A percentile compares a stretch with the other conserved stretches of the same genome.
Conservation (phyloP, 352 stramenopile genomes). For the Pythium biforme region DNA sequence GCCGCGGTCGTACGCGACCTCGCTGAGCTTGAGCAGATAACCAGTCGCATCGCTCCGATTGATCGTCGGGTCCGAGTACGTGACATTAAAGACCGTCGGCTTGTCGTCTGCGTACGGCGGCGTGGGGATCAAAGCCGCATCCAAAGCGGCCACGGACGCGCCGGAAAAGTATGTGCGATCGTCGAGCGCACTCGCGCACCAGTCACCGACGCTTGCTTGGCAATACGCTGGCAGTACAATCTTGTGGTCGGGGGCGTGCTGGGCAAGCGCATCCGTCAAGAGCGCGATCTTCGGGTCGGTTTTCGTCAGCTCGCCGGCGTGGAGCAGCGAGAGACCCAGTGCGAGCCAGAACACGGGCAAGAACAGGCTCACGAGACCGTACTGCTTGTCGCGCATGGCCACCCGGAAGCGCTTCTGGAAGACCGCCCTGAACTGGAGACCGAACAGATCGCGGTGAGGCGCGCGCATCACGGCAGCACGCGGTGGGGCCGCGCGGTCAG, state of each 20-base stretch:
- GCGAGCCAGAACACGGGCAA: constrained; percentile 58
- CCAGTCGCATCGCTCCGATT: constrained; percentile 27
- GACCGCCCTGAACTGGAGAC: constrained; percentile 42
- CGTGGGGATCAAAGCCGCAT: constrained; percentile 3
- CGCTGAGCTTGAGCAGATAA: constrained; percentile 33
- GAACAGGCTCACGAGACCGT: constrained; percentile 53
- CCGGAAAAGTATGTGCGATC: constrained; percentile 7
- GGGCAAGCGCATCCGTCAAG: constrained; percentile 5
- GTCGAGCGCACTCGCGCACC: constrained; percentile 12
- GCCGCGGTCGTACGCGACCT: constrained; percentile 28
- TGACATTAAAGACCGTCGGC: constrained; percentile 30
- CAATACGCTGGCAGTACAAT: constrained; percentile 22
- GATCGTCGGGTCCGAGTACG: constrained; percentile 26
- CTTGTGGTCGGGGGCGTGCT: constrained; percentile 1
- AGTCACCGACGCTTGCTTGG: constrained; percentile 10
- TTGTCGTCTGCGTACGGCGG: constrained; percentile 24
- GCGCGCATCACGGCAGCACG: no score
- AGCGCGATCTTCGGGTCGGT: constrained; percentile 45
- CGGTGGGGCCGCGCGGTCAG: no score
- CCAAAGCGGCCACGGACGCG: background rate
- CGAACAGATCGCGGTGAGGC: background rate
- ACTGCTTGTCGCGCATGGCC: constrained; percentile 61
- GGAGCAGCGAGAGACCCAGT: constrained; percentile 48
- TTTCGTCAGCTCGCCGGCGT: constrained; percentile 34
- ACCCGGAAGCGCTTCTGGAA: constrained; percentile 60